Evolutionary conservation across 2,329 filamentous ascomycete genomes (phyloP).

Genomic region (Ophiostoma himal-ulmi): DNA sequence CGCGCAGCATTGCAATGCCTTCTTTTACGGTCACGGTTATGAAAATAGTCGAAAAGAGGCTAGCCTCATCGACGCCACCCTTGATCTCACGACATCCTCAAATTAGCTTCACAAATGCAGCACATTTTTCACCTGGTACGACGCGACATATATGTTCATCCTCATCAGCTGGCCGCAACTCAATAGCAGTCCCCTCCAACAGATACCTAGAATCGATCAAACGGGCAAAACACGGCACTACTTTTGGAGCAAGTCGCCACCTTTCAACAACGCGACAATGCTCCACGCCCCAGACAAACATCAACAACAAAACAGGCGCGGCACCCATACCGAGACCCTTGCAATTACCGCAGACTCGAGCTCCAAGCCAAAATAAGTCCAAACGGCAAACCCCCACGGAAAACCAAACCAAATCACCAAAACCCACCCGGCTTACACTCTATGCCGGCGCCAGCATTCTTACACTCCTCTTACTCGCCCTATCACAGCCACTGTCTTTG

Average conservation of each 20-base stretch:
- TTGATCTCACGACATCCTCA: neutral
- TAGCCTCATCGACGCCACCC: neutral
- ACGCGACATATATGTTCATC: neutral
- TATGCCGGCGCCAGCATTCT: conserved; percentile 22
- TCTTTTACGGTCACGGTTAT: neutral
- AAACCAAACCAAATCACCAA: neutral
- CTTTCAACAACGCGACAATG: neutral
- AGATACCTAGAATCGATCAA: too few species aligned
- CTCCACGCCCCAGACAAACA: neutral
- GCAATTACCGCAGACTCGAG: neutral
- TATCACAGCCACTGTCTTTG: conserved; percentile 18
- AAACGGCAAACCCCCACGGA: neutral
- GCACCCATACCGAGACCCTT: neutral
- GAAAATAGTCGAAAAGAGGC: neutral
- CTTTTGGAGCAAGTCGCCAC: neutral
- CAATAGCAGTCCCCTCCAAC: neutral
- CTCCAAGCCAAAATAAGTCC: neutral
- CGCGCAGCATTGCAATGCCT: neutral
- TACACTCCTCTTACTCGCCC: conserved; percentile 20
- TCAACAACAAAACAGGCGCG: neutral
- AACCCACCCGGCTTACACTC: conserved; percentile 13
- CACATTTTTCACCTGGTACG: neutral
- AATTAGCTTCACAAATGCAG: neutral
- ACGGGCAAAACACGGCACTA: neutral
- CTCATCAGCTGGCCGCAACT: too few species aligned